phyloP scores from a whole-genome alignment of 176 grass and related monocot genomes.

The Avena eriantha region DNA sequence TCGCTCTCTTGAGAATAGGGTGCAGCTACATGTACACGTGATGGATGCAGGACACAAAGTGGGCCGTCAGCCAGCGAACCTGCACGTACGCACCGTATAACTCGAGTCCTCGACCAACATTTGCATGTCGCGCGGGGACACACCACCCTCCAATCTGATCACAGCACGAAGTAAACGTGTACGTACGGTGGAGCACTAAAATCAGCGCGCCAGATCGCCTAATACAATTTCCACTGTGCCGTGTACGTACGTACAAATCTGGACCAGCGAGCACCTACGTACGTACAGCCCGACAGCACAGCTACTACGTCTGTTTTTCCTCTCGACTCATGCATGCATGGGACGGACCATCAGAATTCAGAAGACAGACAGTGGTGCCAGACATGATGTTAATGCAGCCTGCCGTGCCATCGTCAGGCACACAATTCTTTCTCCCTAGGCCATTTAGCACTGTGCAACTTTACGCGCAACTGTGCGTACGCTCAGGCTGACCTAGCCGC shows the following conservation, averaged over 20 bases:
- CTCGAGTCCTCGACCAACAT: no score
- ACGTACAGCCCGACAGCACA: neutral
- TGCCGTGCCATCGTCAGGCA: slow-evolving; percentile 14
- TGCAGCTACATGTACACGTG: no score
- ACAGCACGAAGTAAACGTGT: neutral
- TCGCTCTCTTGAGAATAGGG: no score
- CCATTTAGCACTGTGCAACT: neutral
- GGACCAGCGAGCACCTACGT: neutral
- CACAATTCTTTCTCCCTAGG: neutral
- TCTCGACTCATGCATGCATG: neutral
- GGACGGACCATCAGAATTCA: neutral
- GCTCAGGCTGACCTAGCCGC: neutral
- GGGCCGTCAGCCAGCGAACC: neutral
- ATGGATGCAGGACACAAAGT: no score
- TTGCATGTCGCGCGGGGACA: neutral
- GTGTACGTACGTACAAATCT: neutral
- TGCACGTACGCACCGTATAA: no score
- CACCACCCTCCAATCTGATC: neutral
- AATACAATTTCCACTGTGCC: neutral
- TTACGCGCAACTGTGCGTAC: neutral
- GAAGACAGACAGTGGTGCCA: neutral
- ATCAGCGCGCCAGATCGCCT: neutral
- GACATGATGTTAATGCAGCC: neutral
- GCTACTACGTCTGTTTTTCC: neutral
- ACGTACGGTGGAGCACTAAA: neutral